These are phyloP conservation scores for Cladosporium colombiae DNA, from an alignment of 2,329 filamentous ascomycete species.

Conservation along the genomic window DNA sequence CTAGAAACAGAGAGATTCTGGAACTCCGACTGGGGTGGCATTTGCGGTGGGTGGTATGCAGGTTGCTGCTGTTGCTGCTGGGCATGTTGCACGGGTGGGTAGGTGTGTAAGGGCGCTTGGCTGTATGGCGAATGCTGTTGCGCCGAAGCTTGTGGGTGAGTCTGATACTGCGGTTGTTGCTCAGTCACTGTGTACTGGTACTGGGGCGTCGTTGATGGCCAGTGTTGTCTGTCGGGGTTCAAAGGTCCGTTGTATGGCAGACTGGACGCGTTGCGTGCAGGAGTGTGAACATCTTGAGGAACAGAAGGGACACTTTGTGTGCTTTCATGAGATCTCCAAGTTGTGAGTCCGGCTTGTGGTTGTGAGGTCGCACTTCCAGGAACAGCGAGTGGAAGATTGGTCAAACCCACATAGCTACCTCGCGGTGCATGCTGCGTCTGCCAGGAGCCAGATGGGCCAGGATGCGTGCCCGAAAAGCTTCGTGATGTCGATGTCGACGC, in stretches of 20 bases:
- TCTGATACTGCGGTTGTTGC: constrained; percentile 30
- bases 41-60: constrained; percentile 26
- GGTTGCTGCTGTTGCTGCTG: constrained; percentile 19
- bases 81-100: constrained; percentile 9
- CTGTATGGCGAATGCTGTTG: constrained; percentile 20
- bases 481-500: constrained; percentile 32
- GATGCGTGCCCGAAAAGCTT: constrained; percentile 31
- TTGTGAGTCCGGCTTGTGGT: constrained; percentile 26
- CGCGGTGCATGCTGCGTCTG: constrained; percentile 27
- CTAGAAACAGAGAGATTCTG: constrained; percentile 29
- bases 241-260: constrained; percentile 22
- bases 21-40: constrained; percentile 28
- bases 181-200: constrained; percentile 31
- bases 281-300: constrained; percentile 18
- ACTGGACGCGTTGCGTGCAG: constrained; percentile 23
- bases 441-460: constrained; percentile 31
- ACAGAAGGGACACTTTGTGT: constrained; percentile 23
- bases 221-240: constrained; percentile 28
- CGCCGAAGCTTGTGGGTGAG: not conserved
- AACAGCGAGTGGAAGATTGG: constrained; percentile 22
- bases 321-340: constrained; percentile 35
- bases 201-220: constrained; percentile 25
- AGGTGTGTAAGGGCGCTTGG: constrained; percentile 21
- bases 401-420: constrained; percentile 13
- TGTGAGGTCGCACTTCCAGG: constrained; percentile 24